Base-by-base conservation (phyloP, 768 basidiomycete species). In the Xanthoconium stramineum region DNA sequence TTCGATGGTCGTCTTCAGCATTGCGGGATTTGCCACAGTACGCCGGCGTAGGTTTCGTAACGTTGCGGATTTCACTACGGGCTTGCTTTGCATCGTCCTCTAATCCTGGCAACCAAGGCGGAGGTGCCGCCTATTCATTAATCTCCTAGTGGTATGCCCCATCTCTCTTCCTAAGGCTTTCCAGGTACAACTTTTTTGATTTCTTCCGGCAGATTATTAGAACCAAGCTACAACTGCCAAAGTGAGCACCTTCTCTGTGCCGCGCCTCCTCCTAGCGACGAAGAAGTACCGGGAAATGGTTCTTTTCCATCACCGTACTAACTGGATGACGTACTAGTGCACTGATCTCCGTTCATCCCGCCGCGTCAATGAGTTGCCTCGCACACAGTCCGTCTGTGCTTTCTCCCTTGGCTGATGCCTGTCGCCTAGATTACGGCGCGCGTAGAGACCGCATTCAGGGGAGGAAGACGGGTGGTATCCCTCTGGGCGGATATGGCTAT, bases 271-370 rank as follows among this genome's bases (percentile, higher is more conserved):
- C 63, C 46, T 53, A 46, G 39, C 47, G 43, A 59, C 54, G 45
- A 48, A 52, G 50, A 50, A 43, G 40, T 33, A 12, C 46, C 45
- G n/a, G 19, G 17, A 36, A 38, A 6, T 14, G 19, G 35, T 28
- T 52, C 57, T 63, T 65, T 64, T 36, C 37, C 45, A 50, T 66
- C 56, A 32, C 51, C 54, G 47, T 51, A 42, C 47, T 40, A 20
- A 30, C 57, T 49, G 52, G 47, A 55, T 63, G 13, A 65, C 65
- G 64, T 66, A 64, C 46, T 46, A 42, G 51, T 29, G 6, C 1
- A 12, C 36, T 12, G 9, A 60, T 63, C 35, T 57, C 58, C 57
- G 54, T 28, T 40, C 40, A 17, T 40, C 32, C n/a, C 48, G 37
- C 58, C 44, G 11, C 44, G 39, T 42, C 48, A 17, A 50, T 24